phyloP scores from a whole-genome alignment of 352 stramenopile species.

The Aphanomyces stellatus region DNA sequence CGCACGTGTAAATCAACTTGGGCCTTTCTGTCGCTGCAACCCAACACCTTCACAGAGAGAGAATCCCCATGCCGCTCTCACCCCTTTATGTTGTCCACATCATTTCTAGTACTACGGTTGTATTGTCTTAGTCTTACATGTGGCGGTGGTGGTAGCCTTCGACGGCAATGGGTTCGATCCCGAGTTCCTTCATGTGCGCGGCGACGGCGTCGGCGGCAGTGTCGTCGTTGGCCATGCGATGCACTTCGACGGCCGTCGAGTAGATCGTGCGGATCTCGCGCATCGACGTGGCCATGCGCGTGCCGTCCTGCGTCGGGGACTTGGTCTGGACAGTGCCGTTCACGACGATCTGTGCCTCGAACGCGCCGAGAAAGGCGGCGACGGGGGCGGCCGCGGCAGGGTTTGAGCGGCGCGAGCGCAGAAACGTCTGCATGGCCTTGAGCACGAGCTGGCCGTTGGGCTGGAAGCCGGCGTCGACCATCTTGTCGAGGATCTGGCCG shows the following conservation, averaged over 20 bases:
- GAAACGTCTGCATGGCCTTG: neutral
- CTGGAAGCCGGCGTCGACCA: neutral
- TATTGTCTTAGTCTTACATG: too few relatives aligned
- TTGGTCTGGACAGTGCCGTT: neutral
- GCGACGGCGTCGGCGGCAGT: neutral
- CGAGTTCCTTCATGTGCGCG: neutral
- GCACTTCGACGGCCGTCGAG: neutral
- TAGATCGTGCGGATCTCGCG: constrained; percentile 1
- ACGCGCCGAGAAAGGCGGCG: neutral
- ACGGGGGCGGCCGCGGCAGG: neutral
- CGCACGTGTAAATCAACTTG: too few relatives aligned
- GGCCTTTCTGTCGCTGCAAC: too few relatives aligned
- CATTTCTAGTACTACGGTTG: neutral
- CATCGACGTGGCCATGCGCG: neutral
- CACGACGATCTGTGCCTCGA: neutral
- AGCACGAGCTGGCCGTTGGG: constrained; percentile 5
- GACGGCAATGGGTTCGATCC: neutral
- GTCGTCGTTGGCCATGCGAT: neutral
- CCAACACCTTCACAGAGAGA: too few relatives aligned
- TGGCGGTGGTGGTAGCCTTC: too few relatives aligned
- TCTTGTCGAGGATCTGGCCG: neutral
- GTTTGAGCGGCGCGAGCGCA: neutral
- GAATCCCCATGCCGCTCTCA: too few relatives aligned
- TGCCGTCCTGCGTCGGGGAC: neutral
- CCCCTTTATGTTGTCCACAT: too few relatives aligned